A percentile compares a stretch with the other conserved stretches of the same genome.
phyloP scores from a whole-genome alignment of 129 eudicot species.

The Flaveria linearis region DNA sequence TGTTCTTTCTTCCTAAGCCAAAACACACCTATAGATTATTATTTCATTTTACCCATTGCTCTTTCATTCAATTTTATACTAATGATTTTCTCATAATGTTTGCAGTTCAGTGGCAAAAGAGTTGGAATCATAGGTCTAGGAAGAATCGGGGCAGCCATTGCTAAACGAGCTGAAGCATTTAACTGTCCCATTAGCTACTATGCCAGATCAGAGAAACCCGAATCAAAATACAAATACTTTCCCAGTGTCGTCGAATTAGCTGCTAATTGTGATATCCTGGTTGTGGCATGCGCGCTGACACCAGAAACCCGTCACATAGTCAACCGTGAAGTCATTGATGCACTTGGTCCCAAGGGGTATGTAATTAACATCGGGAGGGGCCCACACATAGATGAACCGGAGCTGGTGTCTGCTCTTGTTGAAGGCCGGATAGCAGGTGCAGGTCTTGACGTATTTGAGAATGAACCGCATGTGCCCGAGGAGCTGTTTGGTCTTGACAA shows the following conservation, averaged over 20 bases:
- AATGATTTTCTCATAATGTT: neutral
- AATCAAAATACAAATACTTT: constrained; percentile 56
- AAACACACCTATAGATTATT: neutral
- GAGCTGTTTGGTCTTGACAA: constrained; percentile 61
- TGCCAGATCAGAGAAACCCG: constrained; percentile 62
- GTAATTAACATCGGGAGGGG: constrained; percentile 84
- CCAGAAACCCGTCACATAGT: constrained; percentile 70
- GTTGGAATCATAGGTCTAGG: constrained; percentile 85
- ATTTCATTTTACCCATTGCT: neutral
- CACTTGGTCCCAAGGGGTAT: constrained; percentile 67
- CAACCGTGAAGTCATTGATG: constrained; percentile 68
- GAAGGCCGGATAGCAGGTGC: constrained; percentile 90
- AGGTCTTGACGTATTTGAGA: constrained; percentile 82
- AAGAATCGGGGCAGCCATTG: constrained; percentile 84
- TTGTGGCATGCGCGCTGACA: constrained; percentile 74
- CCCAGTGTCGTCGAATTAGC: constrained; percentile 64
- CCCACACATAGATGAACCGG: constrained; percentile 68
- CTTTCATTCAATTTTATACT: neutral
- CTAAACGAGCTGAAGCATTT: constrained; percentile 81
- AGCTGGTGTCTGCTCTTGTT: constrained; percentile 69
- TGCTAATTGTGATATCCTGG: constrained; percentile 61
- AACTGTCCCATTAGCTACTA: constrained; percentile 70
- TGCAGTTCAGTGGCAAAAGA: constrained; percentile 60
- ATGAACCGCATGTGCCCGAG: constrained; percentile 75
- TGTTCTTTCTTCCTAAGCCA: neutral